Evolutionary conservation across 106 monocot genomes (phyloP).

Genomic region (Allium cepa): DNA sequence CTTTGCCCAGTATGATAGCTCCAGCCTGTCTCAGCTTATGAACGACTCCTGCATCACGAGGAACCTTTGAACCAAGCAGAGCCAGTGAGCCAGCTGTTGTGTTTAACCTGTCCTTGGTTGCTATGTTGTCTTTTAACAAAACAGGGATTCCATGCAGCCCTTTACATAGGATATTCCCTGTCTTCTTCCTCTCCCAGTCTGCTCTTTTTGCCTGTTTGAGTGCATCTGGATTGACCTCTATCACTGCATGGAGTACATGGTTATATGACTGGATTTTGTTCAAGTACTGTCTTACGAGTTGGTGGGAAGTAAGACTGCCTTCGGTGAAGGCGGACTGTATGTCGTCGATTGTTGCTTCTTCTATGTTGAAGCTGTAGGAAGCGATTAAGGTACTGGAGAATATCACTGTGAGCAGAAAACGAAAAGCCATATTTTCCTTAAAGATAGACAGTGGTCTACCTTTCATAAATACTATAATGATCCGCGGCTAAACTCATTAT

Average conservation of each 20-base stretch:
- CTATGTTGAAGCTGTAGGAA: constrained; percentile 21
- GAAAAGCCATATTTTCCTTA: too few species aligned
- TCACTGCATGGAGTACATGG: constrained; percentile 31
- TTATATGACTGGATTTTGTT: constrained; percentile 26
- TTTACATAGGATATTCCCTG: not conserved
- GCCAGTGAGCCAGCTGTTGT: constrained; percentile 64
- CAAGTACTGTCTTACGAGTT: constrained; percentile 30
- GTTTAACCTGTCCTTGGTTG: constrained; percentile 41
- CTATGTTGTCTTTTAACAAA: constrained; percentile 61
- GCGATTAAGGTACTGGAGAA: not conserved
- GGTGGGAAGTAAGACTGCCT: constrained; percentile 22
- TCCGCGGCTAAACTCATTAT: too few species aligned
- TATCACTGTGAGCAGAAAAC: too few species aligned
- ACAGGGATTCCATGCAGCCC: constrained; percentile 40
- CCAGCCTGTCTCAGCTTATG: constrained; percentile 37
- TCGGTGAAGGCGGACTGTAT: constrained; percentile 39
- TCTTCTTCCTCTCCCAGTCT: constrained; percentile 14
- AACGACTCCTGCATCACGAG: constrained; percentile 45
- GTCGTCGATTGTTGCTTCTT: constrained; percentile 36
- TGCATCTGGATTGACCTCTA: constrained; percentile 52
- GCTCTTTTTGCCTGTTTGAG: constrained; percentile 25
- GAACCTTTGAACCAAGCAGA: constrained; percentile 31
- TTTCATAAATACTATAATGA: too few species aligned
- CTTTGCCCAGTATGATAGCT: constrained; percentile 63
- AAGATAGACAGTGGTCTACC: too few species aligned